Base-by-base conservation (phyloP, 371 early-diverging fungal species). In the Mortierella sp. region DNA sequence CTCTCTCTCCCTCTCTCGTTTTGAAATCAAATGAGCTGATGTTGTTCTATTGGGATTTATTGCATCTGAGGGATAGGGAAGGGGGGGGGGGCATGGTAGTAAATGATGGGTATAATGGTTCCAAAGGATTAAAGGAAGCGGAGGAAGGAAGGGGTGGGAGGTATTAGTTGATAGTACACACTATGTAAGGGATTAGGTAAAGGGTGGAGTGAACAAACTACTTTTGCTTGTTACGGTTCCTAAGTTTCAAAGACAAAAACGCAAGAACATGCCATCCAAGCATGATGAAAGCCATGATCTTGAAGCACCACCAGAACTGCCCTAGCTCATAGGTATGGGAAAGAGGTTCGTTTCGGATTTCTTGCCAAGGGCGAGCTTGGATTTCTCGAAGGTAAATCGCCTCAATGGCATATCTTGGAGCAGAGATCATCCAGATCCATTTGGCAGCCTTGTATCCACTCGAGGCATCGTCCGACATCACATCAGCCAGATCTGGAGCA, bases 361-460 rank as follows among this genome's bases (percentile, higher is more conserved):
- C 83, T 15, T 64, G 30, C 74, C 82, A 81, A 6, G 81, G 65
- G 25, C 87, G 46, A 2, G 84, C 84, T 21, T 64, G 66, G 16
- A 84, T 62, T 66, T 88, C 88, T 30, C 66, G 73, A 55, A 88
- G 53, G 53, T 84, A 88, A 26, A 85, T 67, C 4, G 86, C 83
- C 52, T 85, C 87, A 52, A 88, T 81, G 9, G 87, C 87, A 70
- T 84, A 87, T 18, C 88, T 61, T 7, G 85, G 87, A 3, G 87
- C 82, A 12, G 86, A 86, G 11, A 86, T 68, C 44, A 67, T 53
- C 73, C 67, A 80, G 18, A 80, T 70, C 71, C 70, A 82, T 11
- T 59, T 53, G 12, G 64, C 59, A 21, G 60, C 64, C 59, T 68
- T 75, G 77, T 64, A 86, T 16, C 83, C 85, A 62, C 52, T 57